phyloP scores from a whole-genome alignment of 2,329 filamentous ascomycete genomes.

The Emmonsia crescens region DNA sequence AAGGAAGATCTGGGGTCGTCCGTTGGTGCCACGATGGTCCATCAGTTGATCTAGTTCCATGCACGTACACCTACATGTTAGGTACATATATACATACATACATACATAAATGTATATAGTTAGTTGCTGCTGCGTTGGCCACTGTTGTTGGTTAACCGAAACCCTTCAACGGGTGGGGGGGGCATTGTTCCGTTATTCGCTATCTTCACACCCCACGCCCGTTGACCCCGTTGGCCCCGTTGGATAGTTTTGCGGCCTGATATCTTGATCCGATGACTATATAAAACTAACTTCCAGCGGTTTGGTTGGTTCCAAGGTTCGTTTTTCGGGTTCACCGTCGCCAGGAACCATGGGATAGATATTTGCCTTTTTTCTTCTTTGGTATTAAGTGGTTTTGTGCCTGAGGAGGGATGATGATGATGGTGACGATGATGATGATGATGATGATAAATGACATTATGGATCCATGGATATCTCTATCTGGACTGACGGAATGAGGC shows the following conservation, averaged over 20 bases:
- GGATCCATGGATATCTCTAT: neutral
- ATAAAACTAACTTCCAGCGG: neutral
- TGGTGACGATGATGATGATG: no score
- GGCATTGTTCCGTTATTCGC: neutral
- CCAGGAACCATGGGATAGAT: conserved; percentile 4
- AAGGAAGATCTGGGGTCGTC: neutral
- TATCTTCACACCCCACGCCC: neutral
- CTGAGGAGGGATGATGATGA: neutral
- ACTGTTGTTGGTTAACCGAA: neutral
- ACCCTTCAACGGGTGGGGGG: no score
- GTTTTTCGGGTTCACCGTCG: neutral
- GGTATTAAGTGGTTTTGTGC: no score
- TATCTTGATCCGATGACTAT: neutral
- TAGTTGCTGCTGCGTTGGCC: neutral
- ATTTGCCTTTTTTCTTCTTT: no score
- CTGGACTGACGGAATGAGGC: neutral
- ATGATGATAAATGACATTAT: no score
- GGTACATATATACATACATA: neutral
- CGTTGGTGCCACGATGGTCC: conserved; percentile 1
- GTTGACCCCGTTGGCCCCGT: neutral
- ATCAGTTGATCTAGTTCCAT: neutral
- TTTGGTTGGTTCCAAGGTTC: neutral
- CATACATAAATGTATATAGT: neutral
- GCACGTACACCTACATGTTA: no score
- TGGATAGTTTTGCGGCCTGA: neutral